Evolutionary conservation across 78 protist species (phyloP).

Genomic region (Speleostelium caveatum): DNA sequence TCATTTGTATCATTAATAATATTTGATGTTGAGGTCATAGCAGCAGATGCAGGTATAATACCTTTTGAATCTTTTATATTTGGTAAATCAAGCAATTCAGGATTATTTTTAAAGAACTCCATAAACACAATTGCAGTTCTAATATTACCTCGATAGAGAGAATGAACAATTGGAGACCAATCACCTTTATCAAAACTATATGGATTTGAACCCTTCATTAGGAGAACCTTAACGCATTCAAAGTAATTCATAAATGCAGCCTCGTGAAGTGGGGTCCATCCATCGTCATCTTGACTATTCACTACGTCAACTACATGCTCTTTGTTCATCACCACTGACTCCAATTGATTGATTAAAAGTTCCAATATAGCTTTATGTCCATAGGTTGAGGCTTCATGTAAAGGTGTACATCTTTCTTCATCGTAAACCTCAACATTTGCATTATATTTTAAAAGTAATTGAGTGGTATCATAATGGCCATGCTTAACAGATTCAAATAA

Average conservation of each 20-base stretch:
- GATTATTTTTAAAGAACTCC: constrained; percentile 41
- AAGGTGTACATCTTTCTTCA: constrained; percentile 45
- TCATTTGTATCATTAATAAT: background rate
- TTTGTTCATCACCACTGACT: background rate
- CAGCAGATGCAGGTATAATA: background rate
- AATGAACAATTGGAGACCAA: constrained; percentile 68
- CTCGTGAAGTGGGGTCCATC: constrained; percentile 64
- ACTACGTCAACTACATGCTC: background rate
- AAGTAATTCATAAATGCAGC: constrained; percentile 37
- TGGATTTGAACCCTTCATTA: constrained; percentile 51
- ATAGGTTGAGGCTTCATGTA: constrained; percentile 41
- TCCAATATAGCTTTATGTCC: constrained; percentile 7
- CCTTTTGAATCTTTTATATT: constrained; percentile 33
- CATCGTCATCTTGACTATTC: constrained; percentile 70
- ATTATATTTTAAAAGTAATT: background rate
- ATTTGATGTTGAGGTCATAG: background rate
- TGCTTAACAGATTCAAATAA: constrained; percentile 27
- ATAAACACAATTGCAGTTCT: constrained; percentile 31
- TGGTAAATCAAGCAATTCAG: background rate
- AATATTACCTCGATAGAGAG: constrained; percentile 69
- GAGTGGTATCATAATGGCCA: background rate
- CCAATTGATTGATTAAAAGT: background rate
- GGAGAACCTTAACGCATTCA: constrained; percentile 21
- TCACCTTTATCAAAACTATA: constrained; percentile 54
- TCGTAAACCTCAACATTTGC: constrained; percentile 16